A percentile compares a stretch with the other conserved stretches of the same genome.
Conservation (phyloP, 495 filamentous ascomycete species). For the Aspergillus nidulans region DNA sequence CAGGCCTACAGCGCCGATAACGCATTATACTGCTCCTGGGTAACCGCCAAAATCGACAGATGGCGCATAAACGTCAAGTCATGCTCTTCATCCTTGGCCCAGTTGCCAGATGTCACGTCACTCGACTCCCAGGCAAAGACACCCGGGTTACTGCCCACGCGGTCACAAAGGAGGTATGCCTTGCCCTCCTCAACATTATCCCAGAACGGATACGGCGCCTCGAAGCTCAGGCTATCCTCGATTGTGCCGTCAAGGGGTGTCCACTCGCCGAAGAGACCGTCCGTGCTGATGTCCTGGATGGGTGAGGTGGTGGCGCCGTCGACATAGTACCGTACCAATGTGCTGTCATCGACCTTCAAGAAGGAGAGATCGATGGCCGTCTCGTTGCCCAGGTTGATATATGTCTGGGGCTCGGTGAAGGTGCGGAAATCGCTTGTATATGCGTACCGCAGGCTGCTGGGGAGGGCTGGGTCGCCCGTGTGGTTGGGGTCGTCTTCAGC, state of each 20-base stretch:
- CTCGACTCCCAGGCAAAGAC: conserved; percentile 11
- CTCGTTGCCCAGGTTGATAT: conserved; percentile 2
- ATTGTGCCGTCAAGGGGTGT: neutral
- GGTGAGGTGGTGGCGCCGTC: conserved; percentile 4
- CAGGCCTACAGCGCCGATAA: conserved; percentile 1
- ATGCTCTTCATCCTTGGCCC: neutral
- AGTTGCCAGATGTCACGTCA: conserved; percentile 6
- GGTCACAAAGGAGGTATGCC: conserved; percentile 12
- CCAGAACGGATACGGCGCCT: conserved; percentile 16
- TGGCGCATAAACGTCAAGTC: conserved; percentile 18
- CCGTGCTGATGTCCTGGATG: conserved; percentile 14
- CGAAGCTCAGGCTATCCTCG: conserved; percentile 9
- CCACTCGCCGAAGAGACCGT: conserved; percentile 16
- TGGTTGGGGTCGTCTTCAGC: conserved; percentile 11
- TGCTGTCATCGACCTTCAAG: neutral
- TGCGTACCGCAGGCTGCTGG: conserved; percentile 15
- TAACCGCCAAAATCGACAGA: conserved; percentile 11
- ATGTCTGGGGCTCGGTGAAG: conserved; percentile 11
- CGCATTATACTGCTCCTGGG: conserved; percentile 12
- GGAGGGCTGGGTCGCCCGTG: conserved; percentile 1
- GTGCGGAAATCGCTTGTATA: conserved; percentile 17
- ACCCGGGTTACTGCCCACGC: conserved; percentile 10
- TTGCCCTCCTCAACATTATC: conserved; percentile 12
- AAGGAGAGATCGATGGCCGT: conserved; percentile 14
- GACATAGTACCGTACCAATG: conserved; percentile 11